Evolutionary conservation across 1,139 yeast species (phyloP), one percentile per base, ranked within the genome.

Genomic region (Meyerozyma smithsonii): DNA sequence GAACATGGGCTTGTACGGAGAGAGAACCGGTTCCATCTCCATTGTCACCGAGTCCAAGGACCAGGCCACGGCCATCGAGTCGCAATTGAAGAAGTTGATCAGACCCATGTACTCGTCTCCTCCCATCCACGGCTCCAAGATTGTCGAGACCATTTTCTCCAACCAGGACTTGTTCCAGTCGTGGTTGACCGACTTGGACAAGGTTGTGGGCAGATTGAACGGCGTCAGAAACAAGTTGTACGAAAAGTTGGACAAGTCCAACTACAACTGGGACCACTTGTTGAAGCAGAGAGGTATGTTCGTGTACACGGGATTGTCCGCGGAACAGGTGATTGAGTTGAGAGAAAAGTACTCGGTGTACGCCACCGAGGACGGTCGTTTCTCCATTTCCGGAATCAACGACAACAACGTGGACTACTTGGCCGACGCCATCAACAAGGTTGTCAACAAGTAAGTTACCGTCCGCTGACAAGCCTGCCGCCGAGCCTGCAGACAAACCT

Each of bases 1-100:
- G 68, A 90, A 90, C 71, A 86, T 92, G 92, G 98, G 98, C 25
- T 77, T 90, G 45, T 89, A 92, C 62, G 96, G 97, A 51, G 96
- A 92, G 70, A 81, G 97, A 62, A 89, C 89, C 36, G 97, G 97
- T 10, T 86, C 95, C n/a, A 70, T 90, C 39, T 84, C 87, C 39
- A 65, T 83, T 37, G 66, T 82, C 42, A 69, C 81, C 38, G 68
- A 72, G 44, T 61, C 66, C n/a, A 57, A 67, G 30, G 73, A 70
- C 36, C 66, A 66, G 34, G 55, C 74, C 26, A 60, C 59, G 46
- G 64, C 73, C 35, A 74, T 87, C 46, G 82, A 81, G 54, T 84
- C 96, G 2, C 97, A 90, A 67, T 71, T 85, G 57, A 81, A 86
- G 62, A 77, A 74, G 55, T 77, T 86, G 54, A 84, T 85, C 49